Base-by-base conservation (phyloP, 805 yeast species). In the Yamadazyma akitaensis region DNA sequence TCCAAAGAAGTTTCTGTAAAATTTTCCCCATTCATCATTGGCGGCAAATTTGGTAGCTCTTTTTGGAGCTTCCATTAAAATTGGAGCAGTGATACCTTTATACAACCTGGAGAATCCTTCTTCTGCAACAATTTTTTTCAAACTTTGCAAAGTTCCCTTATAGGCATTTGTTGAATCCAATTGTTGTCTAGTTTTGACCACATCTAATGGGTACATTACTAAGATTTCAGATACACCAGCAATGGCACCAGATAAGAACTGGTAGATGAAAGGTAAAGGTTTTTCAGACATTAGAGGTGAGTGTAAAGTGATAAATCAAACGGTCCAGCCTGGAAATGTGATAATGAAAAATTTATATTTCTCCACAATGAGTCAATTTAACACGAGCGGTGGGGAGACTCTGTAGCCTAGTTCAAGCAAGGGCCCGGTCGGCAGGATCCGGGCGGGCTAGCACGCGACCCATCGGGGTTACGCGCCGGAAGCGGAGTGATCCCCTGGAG, bases 31-130 rank as follows among this genome's bases (percentile, higher is more conserved):
- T 66, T 89, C 95, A 64, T 94, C 99, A 64, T 94, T 94, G 51
- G 97, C 96, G 43, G 98, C 97, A 64, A 94, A 94, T 68, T 94
- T 94, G 55, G 96, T 91, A 36, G 99, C 99, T 74, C 99, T 83
- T 76, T 94, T 94, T 54, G 99, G 99, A 12, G 98, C 99, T 68
- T 94, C 99, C 99, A 94, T 94, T 60, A 94, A 75, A 56, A 94
- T 88, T 30, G 99, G 99, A 19, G 99, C 96, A 26, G 87, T 73
- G 59, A 94, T 94, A 55, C 99, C 99, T 63, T 91, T 83, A 71
- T 94, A 94, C 48, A 92, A 77, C 53, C 94, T 77, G 10, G 85
- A 69, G 36, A 82, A 76, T 43, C 99, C 99, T 67, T 94, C 99
- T 56, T 80, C 82, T 58, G 79, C 81, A 57, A 94, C 78, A 57